Conservation (phyloP, 2,329 filamentous ascomycete species). For the Cladophialophora immunda region DNA sequence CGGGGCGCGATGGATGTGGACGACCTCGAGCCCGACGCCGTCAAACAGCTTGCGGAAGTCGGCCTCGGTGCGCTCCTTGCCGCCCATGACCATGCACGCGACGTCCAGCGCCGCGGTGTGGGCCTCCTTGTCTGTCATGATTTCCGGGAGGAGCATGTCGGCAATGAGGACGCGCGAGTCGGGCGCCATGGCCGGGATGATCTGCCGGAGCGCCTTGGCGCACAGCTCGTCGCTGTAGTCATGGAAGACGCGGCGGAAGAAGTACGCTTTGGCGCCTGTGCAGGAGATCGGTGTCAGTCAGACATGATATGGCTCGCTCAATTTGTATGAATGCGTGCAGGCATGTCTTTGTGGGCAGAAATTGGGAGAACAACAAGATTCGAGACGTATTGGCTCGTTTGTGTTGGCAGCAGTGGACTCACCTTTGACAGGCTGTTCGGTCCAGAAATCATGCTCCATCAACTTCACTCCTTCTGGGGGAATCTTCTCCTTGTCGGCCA, state of each 20-base stretch:
- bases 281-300: slow-evolving; percentile 7
- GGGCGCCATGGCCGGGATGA: slow-evolving; percentile 40
- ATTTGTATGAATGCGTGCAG: no score
- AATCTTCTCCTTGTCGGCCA: slow-evolving; percentile 28
- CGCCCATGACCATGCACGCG: slow-evolving; percentile 43
- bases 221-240: slow-evolving; percentile 42
- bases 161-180: slow-evolving; percentile 41
- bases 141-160: slow-evolving; percentile 43
- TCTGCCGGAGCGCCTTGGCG: slow-evolving; percentile 41
- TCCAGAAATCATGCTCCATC: slow-evolving; percentile 49
- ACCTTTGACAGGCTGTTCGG: slow-evolving; percentile 41
- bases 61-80: slow-evolving; percentile 43
- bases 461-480: slow-evolving; percentile 26
- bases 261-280: slow-evolving; percentile 44
- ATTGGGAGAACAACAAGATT: not conserved
- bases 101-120: slow-evolving; percentile 41
- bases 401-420: not conserved
- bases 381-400: not conserved
- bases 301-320: no score
- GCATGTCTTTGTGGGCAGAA: not conserved
- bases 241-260: slow-evolving; percentile 44
- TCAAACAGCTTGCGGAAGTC: slow-evolving; percentile 41
- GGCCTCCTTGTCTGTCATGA: slow-evolving; percentile 33
- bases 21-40: slow-evolving; percentile 38
- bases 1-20: slow-evolving; percentile 36